These are phyloP conservation scores for Leptomonas pyrrhocoris DNA, from an alignment of 208 protist species.

Conservation along the genomic window DNA sequence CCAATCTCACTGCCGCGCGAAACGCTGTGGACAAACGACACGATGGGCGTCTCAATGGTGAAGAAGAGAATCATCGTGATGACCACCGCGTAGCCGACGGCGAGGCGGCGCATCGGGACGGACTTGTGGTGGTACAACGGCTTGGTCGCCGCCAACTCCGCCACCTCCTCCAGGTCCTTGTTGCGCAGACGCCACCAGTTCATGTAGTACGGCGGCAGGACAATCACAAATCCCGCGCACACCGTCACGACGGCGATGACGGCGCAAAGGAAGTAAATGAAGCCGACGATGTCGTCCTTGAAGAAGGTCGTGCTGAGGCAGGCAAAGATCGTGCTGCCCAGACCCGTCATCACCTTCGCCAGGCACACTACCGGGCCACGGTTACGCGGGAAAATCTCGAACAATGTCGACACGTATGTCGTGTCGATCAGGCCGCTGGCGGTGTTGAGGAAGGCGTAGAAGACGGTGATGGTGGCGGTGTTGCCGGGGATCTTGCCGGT, in stretches of 20 bases:
- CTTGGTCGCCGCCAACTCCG: conserved; percentile 27
- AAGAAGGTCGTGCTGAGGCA: conserved; percentile 57
- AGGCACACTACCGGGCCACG: conserved; percentile 64
- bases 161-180: conserved; percentile 45
- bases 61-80: conserved; percentile 59
- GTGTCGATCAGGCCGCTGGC: conserved; percentile 57
- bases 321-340: conserved; percentile 63
- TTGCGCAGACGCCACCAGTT: conserved; percentile 65
- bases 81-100: conserved; percentile 49
- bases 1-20: conserved; percentile 25
- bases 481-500: conserved; percentile 51
- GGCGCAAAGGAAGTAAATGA: conserved; percentile 61
- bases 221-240: conserved; percentile 45
- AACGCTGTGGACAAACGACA: conserved; percentile 46
- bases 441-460: conserved; percentile 65
- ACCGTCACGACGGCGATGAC: conserved; percentile 44
- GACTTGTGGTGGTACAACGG: conserved; percentile 57
- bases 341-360: conserved; percentile 79
- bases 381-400: conserved; percentile 72
- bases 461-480: conserved; percentile 49
- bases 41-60: conserved; percentile 51
- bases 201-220: conserved; percentile 66
- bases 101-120: conserved; percentile 48
- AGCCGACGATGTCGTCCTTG: conserved; percentile 40
- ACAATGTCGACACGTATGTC: conserved; percentile 53